Percentiles rank a stretch among this genome's conserved stretches.
Conservation (phyloP, 1,139 yeast genomes). For the Candida sp. region DNA sequence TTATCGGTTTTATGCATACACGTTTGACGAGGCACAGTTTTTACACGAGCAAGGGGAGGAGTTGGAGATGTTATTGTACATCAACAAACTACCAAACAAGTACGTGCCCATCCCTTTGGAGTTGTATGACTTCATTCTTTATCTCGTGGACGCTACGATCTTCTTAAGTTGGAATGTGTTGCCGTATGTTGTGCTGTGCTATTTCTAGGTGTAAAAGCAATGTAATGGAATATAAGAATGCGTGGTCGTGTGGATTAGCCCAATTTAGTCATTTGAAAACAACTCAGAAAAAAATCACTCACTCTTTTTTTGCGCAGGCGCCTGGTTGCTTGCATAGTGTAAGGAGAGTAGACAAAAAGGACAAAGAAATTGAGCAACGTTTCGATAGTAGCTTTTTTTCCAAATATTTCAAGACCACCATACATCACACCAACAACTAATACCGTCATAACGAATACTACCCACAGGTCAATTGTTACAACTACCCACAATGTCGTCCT, state of each 20-base stretch:
- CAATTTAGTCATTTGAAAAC: background rate
- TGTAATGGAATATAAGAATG: background rate
- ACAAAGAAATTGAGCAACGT: conserved; percentile 2
- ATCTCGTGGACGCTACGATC: conserved; percentile 32
- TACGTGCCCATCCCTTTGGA: conserved; percentile 46
- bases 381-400: background rate
- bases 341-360: background rate
- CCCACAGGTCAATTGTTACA: background rate
- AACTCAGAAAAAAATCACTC: background rate
- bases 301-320: background rate
- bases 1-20: conserved; percentile 28
- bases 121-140: conserved; percentile 35
- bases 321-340: background rate
- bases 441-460: background rate
- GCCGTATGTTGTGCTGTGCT: conserved; percentile 5
- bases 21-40: conserved; percentile 19
- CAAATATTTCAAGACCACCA: background rate
- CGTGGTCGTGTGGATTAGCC: background rate
- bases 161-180: conserved; percentile 21
- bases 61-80: conserved; percentile 29
- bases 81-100: conserved; percentile 35
- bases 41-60: conserved; percentile 16
- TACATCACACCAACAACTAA: background rate
- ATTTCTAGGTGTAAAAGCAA: background rate
- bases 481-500: conserved; percentile 8